phyloP scores from a whole-genome alignment of 176 grass and related monocot species.

The Saccharum spontaneum region DNA sequence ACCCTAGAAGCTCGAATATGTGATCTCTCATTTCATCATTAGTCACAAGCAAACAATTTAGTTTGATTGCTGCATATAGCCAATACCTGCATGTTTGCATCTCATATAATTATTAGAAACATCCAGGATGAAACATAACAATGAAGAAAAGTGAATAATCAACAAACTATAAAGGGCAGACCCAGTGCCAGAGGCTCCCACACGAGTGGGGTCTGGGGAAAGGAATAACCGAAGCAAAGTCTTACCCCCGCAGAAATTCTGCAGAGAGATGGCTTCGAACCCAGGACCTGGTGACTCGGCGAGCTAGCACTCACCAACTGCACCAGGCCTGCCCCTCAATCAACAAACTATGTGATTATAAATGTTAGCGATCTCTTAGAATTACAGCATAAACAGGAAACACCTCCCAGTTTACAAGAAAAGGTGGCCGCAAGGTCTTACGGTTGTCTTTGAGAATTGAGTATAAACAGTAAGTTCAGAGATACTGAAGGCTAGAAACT shows the following conservation, averaged over 20 bases:
- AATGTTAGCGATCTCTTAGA: background rate
- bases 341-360: background rate
- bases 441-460: background rate
- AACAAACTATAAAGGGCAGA: background rate
- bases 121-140: background rate
- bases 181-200: too few relatives aligned
- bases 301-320: too few relatives aligned
- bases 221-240: too few relatives aligned
- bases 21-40: slow-evolving; percentile 99
- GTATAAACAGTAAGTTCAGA: background rate
- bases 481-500: background rate
- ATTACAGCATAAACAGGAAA: background rate
- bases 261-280: too few relatives aligned
- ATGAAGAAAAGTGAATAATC: background rate
- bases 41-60: slow-evolving; percentile 81
- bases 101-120: slow-evolving; percentile 21
- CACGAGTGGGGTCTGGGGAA: too few relatives aligned
- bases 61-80: slow-evolving; percentile 82
- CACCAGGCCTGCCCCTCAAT: too few relatives aligned
- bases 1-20: slow-evolving; percentile 90
- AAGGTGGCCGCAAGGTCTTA: background rate
- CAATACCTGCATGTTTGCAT: slow-evolving; percentile 70
- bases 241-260: too few relatives aligned
- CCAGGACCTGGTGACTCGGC: too few relatives aligned
- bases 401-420: background rate